Base-by-base conservation (phyloP, 2,329 filamentous ascomycete species). In the Keithomyces neogunnii region DNA sequence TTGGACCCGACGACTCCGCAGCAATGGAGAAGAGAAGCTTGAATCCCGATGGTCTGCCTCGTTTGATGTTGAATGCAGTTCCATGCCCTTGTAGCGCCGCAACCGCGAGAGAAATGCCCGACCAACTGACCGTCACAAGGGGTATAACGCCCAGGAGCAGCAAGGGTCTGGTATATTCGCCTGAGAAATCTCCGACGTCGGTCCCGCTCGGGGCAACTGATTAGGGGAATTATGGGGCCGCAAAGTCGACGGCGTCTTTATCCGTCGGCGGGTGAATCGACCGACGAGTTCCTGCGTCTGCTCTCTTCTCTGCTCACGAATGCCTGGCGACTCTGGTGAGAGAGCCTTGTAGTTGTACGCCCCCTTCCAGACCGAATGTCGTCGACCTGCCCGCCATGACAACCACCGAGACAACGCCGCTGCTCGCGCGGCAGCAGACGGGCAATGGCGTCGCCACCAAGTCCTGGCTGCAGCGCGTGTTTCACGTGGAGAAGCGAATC, bases 401-500 rank as follows among this genome's bases (percentile, higher is more conserved):
- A 5, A 29, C 48, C 42, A 11, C 44, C 28, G 48, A 50, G 28
- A 28, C 19, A 39, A 50, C 42, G 9, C 48, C 31, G 32, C 48
- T 50, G n/a, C 29, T 50, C 26, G 42, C 31, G 19, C 43, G 36
- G 10, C 13, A 48, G 35, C 9, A 3, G n/a, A 10, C 10, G 13
- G 7, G 26, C 42, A 9, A 39, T 32, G 48, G 26, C 4, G 40
- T 32, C 33, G 42, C 11, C 5, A n/a, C 29, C 26, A 45, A 44
- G 26, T 33, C 47, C 26, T 42, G 47, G 36, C 5, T n/a, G 29
- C 47, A 26, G n/a, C 7, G 31, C 8, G 50, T 52, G 8, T 62
- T 65, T 3, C 53, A 58, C 36, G 64, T 69, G 31, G 68, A 70
- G 59, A 72, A 77, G 53, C 72, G 74, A 10, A 73, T 81, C 43